phyloP scores from a whole-genome alignment of 2,329 filamentous ascomycete genomes.

The Monosporascus sp. region DNA sequence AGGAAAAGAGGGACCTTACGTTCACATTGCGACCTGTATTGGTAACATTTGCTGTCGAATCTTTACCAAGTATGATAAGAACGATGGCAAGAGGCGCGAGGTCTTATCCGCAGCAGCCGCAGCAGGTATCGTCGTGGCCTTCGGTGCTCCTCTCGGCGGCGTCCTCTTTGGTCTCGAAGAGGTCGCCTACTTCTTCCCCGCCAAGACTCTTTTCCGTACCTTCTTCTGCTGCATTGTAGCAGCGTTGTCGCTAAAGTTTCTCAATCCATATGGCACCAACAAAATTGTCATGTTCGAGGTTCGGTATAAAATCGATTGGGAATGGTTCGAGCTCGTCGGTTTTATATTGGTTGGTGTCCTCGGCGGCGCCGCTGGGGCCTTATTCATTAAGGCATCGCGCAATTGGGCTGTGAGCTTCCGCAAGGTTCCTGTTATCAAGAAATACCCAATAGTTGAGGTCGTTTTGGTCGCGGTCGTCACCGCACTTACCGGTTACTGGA shows the following conservation, averaged over 20 bases:
- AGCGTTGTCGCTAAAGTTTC: slow-evolving; percentile 84
- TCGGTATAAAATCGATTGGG: slow-evolving; percentile 85
- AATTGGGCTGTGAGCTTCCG: slow-evolving; percentile 88
- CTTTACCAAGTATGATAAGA: slow-evolving; percentile 90
- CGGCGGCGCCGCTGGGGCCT: slow-evolving; percentile 76
- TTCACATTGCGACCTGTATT: slow-evolving; percentile 94
- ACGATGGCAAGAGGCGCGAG: slow-evolving; percentile 90
- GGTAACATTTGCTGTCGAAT: slow-evolving; percentile 92
- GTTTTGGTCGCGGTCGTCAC: slow-evolving; percentile 81
- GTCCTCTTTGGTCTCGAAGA: slow-evolving; percentile 93
- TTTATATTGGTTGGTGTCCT: slow-evolving; percentile 85
- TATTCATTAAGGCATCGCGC: slow-evolving; percentile 95
- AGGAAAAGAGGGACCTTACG: slow-evolving; percentile 91
- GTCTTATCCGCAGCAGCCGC: slow-evolving; percentile 90
- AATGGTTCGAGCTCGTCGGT: slow-evolving; percentile 79
- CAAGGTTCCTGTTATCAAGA: slow-evolving; percentile 73
- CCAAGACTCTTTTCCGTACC: slow-evolving; percentile 92
- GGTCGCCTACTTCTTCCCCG: slow-evolving; percentile 94
- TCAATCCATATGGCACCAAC: slow-evolving; percentile 91
- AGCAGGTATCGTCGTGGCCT: slow-evolving; percentile 88
- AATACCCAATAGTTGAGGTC: slow-evolving; percentile 80
- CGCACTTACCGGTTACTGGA: slow-evolving; percentile 87
- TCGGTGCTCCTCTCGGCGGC: slow-evolving; percentile 80
- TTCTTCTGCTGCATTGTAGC: slow-evolving; percentile 98
- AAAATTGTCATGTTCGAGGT: slow-evolving; percentile 98